These are phyloP conservation scores for Silybum marianum DNA, from an alignment of 129 eudicot genomes.

Conservation along the genomic window DNA sequence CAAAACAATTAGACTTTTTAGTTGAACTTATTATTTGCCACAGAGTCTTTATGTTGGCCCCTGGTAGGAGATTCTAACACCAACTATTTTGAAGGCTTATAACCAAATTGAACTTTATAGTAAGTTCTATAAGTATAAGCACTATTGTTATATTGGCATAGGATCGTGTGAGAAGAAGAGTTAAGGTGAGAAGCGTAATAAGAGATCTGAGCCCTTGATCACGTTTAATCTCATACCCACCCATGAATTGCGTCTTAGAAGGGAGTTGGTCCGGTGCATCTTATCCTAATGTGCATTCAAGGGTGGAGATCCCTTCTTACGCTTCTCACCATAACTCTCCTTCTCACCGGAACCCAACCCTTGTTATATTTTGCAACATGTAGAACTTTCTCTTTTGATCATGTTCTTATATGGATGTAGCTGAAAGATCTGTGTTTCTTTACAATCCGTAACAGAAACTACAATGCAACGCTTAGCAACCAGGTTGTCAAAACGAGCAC, in stretches of 20 bases:
- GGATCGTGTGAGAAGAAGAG: no score
- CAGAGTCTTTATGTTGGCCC: background rate
- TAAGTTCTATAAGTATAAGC: background rate
- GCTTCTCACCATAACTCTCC: no score
- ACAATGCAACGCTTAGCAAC: constrained; percentile 50
- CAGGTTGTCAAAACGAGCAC: constrained; percentile 40
- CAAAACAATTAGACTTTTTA: background rate
- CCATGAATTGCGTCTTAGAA: no score
- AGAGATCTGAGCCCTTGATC: no score
- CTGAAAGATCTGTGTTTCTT: background rate
- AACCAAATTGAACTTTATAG: background rate
- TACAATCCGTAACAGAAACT: constrained; percentile 41
- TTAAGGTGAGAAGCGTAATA: no score
- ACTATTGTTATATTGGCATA: background rate
- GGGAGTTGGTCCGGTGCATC: no score
- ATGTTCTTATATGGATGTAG: background rate
- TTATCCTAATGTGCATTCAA: no score
- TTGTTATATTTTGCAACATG: background rate
- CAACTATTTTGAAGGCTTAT: background rate
- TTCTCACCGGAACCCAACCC: no score
- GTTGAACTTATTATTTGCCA: background rate
- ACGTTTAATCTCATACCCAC: no score
- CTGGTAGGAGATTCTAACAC: background rate
- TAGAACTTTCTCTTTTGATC: background rate
- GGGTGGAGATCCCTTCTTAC: no score